A percentile compares a stretch with the other conserved stretches of the same genome.
Conservation (phyloP, 2,329 filamentous ascomycete genomes). For the Paecilomyces sp. region DNA sequence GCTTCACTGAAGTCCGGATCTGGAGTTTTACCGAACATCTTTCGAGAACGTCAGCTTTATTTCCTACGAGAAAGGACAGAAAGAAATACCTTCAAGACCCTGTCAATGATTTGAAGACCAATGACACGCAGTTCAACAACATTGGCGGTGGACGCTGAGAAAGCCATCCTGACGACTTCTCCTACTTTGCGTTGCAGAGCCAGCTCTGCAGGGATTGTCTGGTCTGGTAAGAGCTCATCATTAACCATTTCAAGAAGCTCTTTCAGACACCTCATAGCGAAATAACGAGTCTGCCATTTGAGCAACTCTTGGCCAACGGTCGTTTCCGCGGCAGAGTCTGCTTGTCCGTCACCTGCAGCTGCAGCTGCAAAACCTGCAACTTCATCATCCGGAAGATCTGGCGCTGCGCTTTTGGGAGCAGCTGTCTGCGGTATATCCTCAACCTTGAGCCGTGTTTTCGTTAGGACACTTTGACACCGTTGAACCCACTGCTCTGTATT, state of each 20-base stretch:
- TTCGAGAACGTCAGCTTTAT: background rate
- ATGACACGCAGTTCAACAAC: constrained; percentile 85
- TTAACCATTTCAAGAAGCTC: constrained; percentile 73
- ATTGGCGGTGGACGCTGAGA: constrained; percentile 90
- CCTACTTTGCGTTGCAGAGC: constrained; percentile 77
- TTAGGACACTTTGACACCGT: constrained; percentile 79
- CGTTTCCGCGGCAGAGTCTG: constrained; percentile 43
- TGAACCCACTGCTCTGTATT: constrained; percentile 83
- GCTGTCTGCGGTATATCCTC: constrained; percentile 41
- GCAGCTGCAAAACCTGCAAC: constrained; percentile 90
- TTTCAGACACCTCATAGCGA: constrained; percentile 81
- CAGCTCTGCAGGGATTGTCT: constrained; percentile 68
- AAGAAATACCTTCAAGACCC: constrained; percentile 62
- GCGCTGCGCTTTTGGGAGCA: constrained; percentile 38
- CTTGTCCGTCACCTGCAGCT: constrained; percentile 53
- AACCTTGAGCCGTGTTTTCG: constrained; percentile 69
- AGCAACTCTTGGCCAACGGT: constrained; percentile 73
- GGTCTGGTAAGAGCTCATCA: constrained; percentile 70
- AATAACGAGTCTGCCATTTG: constrained; percentile 91
- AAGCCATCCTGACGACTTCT: constrained; percentile 93
- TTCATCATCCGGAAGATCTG: constrained; percentile 93
- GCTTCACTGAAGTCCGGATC: constrained; percentile 98
- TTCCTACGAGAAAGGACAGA: background rate
- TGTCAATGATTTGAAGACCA: constrained; percentile 88
- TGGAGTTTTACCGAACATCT: constrained; percentile 88